Evolutionary conservation across 345 rosid genomes (phyloP), one percentile per base, ranked within the genome.

Genomic region (Moricandia moricandioides): DNA sequence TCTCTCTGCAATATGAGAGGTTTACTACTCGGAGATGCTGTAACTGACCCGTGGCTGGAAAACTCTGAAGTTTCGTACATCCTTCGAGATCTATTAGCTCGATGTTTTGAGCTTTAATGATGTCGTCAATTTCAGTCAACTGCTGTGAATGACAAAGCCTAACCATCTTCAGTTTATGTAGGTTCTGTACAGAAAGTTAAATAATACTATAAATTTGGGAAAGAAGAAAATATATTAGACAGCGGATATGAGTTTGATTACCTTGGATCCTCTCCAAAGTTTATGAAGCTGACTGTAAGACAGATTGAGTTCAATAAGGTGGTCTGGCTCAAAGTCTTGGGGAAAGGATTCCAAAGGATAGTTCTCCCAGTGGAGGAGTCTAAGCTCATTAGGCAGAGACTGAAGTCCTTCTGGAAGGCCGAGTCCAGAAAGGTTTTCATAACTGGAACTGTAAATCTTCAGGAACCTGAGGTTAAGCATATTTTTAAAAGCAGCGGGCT

Each of bases 331-430:
- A 35, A 73, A 77, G 1, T 58, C 21, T 65, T 31, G 49, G 6
- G 77, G 71, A 43, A 73, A 5, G 27, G 34, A 40, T 30, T 17
- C 4, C 33, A 73, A 43, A 29, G 77, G 77, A 43, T 73, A 73
- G 39, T 65, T 17, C 0, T 73, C 77, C 77, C 83, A 82, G 33
- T 65, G 77, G 8, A 73, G 77, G 4, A 73, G 65, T 16, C 71
- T 73, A 10, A 73, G 47, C 34, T 65, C 58, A 55, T 13, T 4
- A 64, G 77, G 77, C 34, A 65, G 43, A 55, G 58, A 73, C 0
- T 35, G 24, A 4, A 73, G 71, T 30, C 70, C 71, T 18, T 1
- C 9, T 8, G 29, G 37, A n/a, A 66, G 40, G 33, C 43, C 1
- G 33, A 62, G 6, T 33, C 12, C 11, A 4, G 0, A 0, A 2